Evolutionary conservation across 257 asterid genomes (phyloP), one percentile per base, ranked within the genome.

Genomic region (Agastache rugosa): DNA sequence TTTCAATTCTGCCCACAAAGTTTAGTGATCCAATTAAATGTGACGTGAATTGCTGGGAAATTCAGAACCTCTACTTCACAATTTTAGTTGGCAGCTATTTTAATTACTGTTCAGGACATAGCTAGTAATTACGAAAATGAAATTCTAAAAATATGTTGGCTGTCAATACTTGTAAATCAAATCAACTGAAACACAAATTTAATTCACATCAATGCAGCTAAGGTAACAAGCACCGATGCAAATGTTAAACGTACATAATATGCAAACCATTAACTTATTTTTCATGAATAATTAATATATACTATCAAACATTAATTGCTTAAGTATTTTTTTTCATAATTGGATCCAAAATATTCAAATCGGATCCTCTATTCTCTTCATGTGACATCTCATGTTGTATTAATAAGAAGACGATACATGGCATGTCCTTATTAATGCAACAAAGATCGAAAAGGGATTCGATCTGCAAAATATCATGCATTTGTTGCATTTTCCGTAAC

Each of bases 171-270:
- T 25, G 59, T 17, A 51, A 41, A 70, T 70, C 29, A 78, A 74
- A 69, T 79, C 50, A 62, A 62, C 1, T 14, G 14, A 48, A 63
- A 67, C 73, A 67, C 53, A 22, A 15, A 4, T 42, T 45, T 14
- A n/a, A 65, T 60, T 48, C 61, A 71, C 23, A 71, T 41, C 25
- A 0, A 20, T 54, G 72, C 56, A 63, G 63, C 20, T 47, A 54
- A 45, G 65, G 5, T 37, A 22, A 74, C 60, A 69, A 55, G 73
- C 83, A 75, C 79, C 81, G 31, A 3, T 62, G 16, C 2, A 67
- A 71, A 39, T 37, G 53, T 59, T 44, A 72, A 69, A 73, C 82
- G 84, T 79, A 69, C 45, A 53, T 60, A 41, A 67, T 45, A 47
- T 31, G 19, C 48, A 8, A 63, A 41, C 79, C 77, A 66, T 51